phyloP scores from a whole-genome alignment of 495 filamentous ascomycete species.

The Aspergillus coremiiformis region DNA sequence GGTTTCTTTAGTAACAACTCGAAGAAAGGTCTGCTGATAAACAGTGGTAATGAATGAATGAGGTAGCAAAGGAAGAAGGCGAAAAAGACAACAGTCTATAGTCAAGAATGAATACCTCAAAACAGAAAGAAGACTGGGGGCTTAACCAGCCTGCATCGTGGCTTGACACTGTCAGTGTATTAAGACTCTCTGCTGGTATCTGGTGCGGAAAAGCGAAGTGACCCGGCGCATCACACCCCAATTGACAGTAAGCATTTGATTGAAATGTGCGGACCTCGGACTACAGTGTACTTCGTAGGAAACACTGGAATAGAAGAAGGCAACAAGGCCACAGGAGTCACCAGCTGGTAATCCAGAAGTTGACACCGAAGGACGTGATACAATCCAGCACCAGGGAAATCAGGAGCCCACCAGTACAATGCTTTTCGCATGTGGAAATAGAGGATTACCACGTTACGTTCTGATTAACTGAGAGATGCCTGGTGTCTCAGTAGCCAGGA shows the following conservation, averaged over 20 bases:
- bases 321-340: background rate
- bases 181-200: conserved; percentile 1
- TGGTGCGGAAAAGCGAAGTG: conserved; percentile 4
- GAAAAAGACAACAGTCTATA: background rate
- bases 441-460: background rate
- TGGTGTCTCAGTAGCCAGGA: background rate
- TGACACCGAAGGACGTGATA: background rate
- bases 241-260: conserved; percentile 15
- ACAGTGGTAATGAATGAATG: background rate
- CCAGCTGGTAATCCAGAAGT: background rate
- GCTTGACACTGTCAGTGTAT: conserved; percentile 7
- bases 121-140: background rate
- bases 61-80: background rate
- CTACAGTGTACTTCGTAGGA: background rate
- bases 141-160: conserved; percentile 18
- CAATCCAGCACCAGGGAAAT: conserved; percentile 5
- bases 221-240: conserved; percentile 10
- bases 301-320: background rate
- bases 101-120: conserved; percentile 6
- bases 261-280: background rate
- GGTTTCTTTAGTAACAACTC: background rate
- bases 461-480: background rate
- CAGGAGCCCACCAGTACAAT: conserved; percentile 12
- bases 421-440: conserved; percentile 9
- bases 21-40: background rate